Conservation (phyloP, 179 eudicot species). For the Beta macrorhiza region DNA sequence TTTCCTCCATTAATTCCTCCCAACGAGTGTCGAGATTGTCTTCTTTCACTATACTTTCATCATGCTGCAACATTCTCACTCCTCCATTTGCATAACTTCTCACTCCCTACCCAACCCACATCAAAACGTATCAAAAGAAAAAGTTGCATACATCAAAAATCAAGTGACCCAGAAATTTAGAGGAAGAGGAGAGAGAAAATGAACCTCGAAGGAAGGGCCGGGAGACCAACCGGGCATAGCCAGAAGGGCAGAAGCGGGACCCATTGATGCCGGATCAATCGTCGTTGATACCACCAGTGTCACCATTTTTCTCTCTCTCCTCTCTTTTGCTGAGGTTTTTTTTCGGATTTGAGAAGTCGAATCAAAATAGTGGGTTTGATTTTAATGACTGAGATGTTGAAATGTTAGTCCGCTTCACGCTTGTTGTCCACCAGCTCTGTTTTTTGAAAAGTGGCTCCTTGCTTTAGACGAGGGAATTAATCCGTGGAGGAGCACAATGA, state of each 20-base stretch:
- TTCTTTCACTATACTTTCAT: conserved; percentile 57
- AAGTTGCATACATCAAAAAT: not conserved
- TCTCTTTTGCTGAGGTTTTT: too few species aligned
- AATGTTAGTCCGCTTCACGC: too few species aligned
- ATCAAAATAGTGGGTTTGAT: too few species aligned
- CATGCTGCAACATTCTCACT: conserved; percentile 67
- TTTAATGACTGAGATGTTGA: too few species aligned
- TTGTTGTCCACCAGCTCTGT: too few species aligned
- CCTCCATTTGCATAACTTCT: conserved; percentile 51
- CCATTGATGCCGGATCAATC: conserved; percentile 65
- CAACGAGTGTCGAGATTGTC: conserved; percentile 73
- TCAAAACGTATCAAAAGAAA: too few species aligned
- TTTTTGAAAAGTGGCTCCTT: too few species aligned
- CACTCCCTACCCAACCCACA: conserved; percentile 38
- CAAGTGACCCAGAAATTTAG: not conserved
- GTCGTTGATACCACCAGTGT: conserved; percentile 73
- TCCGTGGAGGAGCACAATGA: too few species aligned
- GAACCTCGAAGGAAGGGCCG: conserved; percentile 56
- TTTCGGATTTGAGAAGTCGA: too few species aligned
- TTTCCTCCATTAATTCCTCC: conserved; percentile 56
- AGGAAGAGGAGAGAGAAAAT: not conserved
- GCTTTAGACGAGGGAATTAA: too few species aligned
- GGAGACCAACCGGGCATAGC: conserved; percentile 73
- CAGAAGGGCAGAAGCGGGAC: conserved; percentile 63
- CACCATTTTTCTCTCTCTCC: conserved; percentile 40